Evolutionary conservation across 306 rosid genomes (phyloP).

Genomic region (Vigna unguiculata): DNA sequence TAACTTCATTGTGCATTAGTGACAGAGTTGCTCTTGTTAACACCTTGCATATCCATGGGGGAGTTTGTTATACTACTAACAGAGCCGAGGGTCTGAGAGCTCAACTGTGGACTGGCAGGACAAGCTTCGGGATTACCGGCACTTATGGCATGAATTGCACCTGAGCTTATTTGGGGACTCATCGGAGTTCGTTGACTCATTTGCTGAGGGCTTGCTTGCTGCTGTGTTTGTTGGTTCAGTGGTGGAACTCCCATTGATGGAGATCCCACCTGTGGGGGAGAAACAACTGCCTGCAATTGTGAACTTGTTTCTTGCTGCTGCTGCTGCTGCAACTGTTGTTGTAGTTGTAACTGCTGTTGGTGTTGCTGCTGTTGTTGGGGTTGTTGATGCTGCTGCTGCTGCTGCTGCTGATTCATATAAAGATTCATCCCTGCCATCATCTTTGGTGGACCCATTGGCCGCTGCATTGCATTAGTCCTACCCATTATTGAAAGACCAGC

Average conservation of each 20-base stretch:
- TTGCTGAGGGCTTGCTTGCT: slow-evolving; percentile 89
- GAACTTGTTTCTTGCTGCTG: slow-evolving; percentile 83
- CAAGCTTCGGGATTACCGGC: slow-evolving; percentile 92
- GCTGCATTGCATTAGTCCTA: slow-evolving; percentile 71
- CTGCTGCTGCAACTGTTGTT: slow-evolving; percentile 51
- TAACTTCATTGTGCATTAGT: slow-evolving; percentile 57
- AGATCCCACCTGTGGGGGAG: slow-evolving; percentile 90
- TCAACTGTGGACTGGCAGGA: slow-evolving; percentile 96
- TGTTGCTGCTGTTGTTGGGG: slow-evolving; percentile 40
- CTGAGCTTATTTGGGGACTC: slow-evolving; percentile 96
- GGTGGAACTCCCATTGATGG: slow-evolving; percentile 89
- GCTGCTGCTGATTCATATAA: slow-evolving; percentile 79
- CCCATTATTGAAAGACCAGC: slow-evolving; percentile 73
- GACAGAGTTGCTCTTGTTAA: slow-evolving; percentile 83
- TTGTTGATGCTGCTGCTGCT: slow-evolving; percentile 41
- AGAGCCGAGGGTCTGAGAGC: slow-evolving; percentile 93
- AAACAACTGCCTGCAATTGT: slow-evolving; percentile 79
- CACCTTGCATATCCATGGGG: slow-evolving; percentile 96
- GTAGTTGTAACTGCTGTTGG: slow-evolving; percentile 47
- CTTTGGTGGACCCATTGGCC: slow-evolving; percentile 93
- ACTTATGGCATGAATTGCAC: slow-evolving; percentile 83
- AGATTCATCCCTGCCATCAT: slow-evolving; percentile 63
- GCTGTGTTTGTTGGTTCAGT: slow-evolving; percentile 73
- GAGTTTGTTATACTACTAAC: slow-evolving; percentile 74
- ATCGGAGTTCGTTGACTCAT: slow-evolving; percentile 92